Percentiles rank a stretch among this genome's conserved stretches.
Evolutionary conservation across 768 basidiomycete species (phyloP).

Genomic region (Pseudohyphozyma bogoriensis): DNA sequence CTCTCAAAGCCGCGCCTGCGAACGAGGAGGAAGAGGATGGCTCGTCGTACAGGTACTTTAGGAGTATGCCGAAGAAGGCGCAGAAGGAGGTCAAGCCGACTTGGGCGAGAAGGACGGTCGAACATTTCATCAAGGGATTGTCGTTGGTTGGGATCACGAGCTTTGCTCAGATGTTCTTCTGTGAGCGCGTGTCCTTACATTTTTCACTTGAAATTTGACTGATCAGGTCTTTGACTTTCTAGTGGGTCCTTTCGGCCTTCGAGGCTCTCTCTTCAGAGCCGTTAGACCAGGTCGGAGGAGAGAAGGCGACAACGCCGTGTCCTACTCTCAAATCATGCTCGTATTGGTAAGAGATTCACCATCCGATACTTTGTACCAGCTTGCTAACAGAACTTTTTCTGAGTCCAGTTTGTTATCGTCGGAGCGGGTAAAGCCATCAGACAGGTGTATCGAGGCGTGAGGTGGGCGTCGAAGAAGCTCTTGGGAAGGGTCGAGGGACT

Average conservation of each 20-base stretch:
- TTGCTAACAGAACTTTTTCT: neutral
- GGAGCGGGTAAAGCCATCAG: slow-evolving; percentile 5
- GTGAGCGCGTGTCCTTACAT: neutral
- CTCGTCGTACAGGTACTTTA: neutral
- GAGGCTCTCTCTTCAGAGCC: slow-evolving; percentile 14
- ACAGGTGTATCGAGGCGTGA: slow-evolving; percentile 5
- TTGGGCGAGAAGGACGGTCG: neutral
- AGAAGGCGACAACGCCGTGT: neutral
- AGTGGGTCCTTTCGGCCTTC: slow-evolving; percentile 10
- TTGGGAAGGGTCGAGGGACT: slow-evolving; percentile 15
- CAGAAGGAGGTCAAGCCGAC: neutral
- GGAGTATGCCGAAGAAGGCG: neutral
- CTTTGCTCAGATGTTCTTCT: slow-evolving; percentile 10
- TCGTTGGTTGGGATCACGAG: slow-evolving; percentile 5
- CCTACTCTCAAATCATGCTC: slow-evolving; percentile 3
- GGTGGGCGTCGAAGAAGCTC: neutral
- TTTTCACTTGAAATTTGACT: neutral
- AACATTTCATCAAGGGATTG: slow-evolving; percentile 14
- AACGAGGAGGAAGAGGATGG: neutral
- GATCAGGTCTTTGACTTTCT: neutral
- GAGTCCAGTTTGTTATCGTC: slow-evolving; percentile 7
- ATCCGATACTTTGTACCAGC: neutral
- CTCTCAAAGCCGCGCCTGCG: neutral
- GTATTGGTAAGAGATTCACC: slow-evolving; percentile 1
- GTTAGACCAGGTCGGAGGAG: slow-evolving; percentile 6